phyloP scores from a whole-genome alignment of 129 eudicot genomes.

The Artemisia annua region DNA sequence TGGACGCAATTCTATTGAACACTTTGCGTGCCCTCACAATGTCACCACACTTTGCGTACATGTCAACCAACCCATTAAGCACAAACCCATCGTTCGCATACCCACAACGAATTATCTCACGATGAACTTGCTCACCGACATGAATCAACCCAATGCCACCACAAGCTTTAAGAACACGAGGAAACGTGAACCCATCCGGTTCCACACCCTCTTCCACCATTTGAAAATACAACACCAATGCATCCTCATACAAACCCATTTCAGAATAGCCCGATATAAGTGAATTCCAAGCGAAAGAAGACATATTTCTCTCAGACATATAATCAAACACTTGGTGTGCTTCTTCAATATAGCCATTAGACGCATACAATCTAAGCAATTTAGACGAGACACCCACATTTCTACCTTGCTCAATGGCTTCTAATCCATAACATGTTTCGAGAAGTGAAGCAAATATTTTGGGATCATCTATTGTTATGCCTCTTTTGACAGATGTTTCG shows the following conservation, averaged over 20 bases:
- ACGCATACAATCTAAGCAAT: conserved; percentile 66
- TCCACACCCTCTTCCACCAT: conserved; percentile 89
- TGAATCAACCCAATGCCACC: conserved; percentile 65
- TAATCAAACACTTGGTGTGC: conserved; percentile 89
- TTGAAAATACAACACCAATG: conserved; percentile 86
- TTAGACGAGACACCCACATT: conserved; percentile 73
- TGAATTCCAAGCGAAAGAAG: conserved; percentile 77
- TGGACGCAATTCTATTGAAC: conserved; percentile 49
- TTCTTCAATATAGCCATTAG: conserved; percentile 58
- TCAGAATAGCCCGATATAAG: conserved; percentile 82
- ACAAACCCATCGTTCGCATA: conserved; percentile 54
- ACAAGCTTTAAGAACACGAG: conserved; percentile 83
- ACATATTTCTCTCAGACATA: conserved; percentile 51
- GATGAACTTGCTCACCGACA: conserved; percentile 80
- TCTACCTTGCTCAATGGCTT: conserved; percentile 53
- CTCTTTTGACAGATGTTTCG: conserved; percentile 52
- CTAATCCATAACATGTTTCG: conserved; percentile 65
- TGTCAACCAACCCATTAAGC: conserved; percentile 73
- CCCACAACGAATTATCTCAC: conserved; percentile 69
- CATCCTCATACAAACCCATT: conserved; percentile 65
- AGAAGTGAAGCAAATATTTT: conserved; percentile 62
- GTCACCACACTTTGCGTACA: conserved; percentile 93
- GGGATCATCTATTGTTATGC: conserved; percentile 60
- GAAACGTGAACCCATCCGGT: conserved; percentile 74
- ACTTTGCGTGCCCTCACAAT: conserved; percentile 68